These are phyloP conservation scores for Nicotiana paniculata DNA, from an alignment of 257 asterid species.

Conservation along the genomic window DNA sequence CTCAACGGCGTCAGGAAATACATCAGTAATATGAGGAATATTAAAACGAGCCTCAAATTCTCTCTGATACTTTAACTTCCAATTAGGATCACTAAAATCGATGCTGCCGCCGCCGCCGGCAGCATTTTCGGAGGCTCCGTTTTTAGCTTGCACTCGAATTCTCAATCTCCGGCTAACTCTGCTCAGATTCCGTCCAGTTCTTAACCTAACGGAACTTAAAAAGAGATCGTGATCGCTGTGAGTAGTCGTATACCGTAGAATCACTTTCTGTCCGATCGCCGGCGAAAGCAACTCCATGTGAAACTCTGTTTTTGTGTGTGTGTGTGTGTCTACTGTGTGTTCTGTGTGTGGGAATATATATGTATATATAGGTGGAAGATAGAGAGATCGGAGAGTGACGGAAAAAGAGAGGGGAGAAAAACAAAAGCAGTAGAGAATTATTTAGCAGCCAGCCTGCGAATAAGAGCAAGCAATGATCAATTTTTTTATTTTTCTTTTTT, in stretches of 20 bases:
- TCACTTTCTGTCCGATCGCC: slow-evolving; percentile 38
- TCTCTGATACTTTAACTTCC: slow-evolving; percentile 60
- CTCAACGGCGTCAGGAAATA: slow-evolving; percentile 46
- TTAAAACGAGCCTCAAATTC: slow-evolving; percentile 68
- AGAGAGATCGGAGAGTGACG: slow-evolving; percentile 33
- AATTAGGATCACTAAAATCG: slow-evolving; percentile 69
- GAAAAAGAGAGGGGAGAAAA: slow-evolving; percentile 40
- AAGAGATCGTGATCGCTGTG: slow-evolving; percentile 16
- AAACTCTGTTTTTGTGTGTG: neutral
- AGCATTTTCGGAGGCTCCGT: neutral
- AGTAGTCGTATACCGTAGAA: slow-evolving; percentile 14
- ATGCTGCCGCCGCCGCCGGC: slow-evolving; percentile 15
- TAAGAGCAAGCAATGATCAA: neutral
- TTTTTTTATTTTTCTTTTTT: neutral
- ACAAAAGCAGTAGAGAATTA: neutral
- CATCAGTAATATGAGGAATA: slow-evolving; percentile 64
- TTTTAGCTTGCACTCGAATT: slow-evolving; percentile 25
- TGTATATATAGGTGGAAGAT: neutral
- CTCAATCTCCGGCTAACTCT: slow-evolving; percentile 16
- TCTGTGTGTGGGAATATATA: neutral
- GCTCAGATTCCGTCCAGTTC: neutral
- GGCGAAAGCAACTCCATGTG: slow-evolving; percentile 54
- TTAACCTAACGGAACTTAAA: neutral
- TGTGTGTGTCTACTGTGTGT: neutral
- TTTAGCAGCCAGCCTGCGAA: neutral